These are phyloP conservation scores for Phoma herbarum DNA, from an alignment of 2,329 filamentous ascomycete species.

Conservation along the genomic window DNA sequence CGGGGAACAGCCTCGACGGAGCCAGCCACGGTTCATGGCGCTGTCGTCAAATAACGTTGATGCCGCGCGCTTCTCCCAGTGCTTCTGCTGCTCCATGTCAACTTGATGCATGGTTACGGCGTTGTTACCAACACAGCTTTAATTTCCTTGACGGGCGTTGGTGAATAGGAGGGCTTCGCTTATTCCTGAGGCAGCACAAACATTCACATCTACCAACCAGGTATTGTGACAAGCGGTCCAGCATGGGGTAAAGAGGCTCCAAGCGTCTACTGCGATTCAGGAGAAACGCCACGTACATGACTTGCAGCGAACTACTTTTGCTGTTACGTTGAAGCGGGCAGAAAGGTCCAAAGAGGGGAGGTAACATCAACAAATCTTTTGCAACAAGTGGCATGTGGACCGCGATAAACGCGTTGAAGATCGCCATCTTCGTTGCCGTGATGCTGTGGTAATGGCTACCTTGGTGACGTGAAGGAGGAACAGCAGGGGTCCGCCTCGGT, in stretches of 20 bases:
- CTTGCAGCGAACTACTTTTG: conserved; percentile 1
- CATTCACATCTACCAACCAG: not conserved
- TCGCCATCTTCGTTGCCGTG: not conserved
- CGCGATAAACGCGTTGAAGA: not conserved
- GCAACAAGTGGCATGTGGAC: not conserved
- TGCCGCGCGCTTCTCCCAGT: not conserved
- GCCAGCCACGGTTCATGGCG: not conserved
- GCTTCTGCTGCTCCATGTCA: not conserved
- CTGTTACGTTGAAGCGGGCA: not conserved
- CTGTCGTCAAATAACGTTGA: not conserved
- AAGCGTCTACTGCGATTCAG: conserved; percentile 9
- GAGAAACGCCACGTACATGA: conserved; percentile 7
- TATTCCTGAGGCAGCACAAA: not conserved
- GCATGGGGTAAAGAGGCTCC: not conserved
- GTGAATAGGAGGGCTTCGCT: not conserved
- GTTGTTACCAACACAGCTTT: not conserved
- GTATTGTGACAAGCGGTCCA: not conserved
- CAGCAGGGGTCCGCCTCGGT: conserved; percentile 28
- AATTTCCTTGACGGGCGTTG: not conserved
- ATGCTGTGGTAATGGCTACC: conserved; percentile 9
- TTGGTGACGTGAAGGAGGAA: conserved; percentile 12
- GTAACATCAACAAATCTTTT: not conserved
- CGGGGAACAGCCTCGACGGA: not conserved
- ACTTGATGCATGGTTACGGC: not conserved
- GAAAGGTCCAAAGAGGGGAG: conserved; percentile 1